Evolutionary conservation across 352 stramenopile species (phyloP), one percentile per base, ranked within the genome.

Genomic region (Thraustotheca clavata): DNA sequence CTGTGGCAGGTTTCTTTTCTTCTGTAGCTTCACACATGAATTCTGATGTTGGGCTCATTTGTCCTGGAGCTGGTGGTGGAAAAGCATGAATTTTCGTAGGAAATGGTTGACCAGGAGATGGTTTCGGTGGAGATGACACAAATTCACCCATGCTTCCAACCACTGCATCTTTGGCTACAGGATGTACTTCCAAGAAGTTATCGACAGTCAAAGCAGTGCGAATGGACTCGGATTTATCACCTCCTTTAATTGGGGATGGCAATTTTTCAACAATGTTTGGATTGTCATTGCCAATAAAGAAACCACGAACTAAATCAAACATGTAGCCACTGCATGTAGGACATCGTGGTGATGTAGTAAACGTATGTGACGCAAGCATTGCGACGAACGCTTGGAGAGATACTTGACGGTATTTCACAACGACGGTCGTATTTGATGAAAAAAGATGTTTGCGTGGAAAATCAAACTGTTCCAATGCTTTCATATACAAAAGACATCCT

Each of bases 391-490:
- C 76, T 11, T 76, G 74, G 47, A 94, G 71, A 40, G 82, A 80
- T 54, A 83, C 80, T 62, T 91, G 89, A 27, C 84, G 80, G 68
- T 91, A 90, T 59, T 88, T 88, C 59, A 94, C 76, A 18, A 94
- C 84, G 6, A 82, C 72, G 11, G 75, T 71, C 22, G 80, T 82
- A 54, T 83, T 80, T 72, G 80, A 91, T 26, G 79, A 84, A 69
- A 94, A 94, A 22, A 89, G 70, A 62, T 89, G 84, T 69, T 94
- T 94, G 59, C 74, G 72, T 27, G 84, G 84, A 67, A 94, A 94
- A 60, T 94, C 84, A 47, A 94, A 94, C 34, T 83, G 76, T 7
- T 74, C 69, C 20, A 94, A 70, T 39, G 88, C 79, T 62, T 91
- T 89, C 60, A 90, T 79, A 68, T 88, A 94, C 72, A 89, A 88